A percentile compares a stretch with the other conserved stretches of the same genome.
phyloP scores from a whole-genome alignment of 2,329 filamentous ascomycete genomes.

The Elsinoe perseae region DNA sequence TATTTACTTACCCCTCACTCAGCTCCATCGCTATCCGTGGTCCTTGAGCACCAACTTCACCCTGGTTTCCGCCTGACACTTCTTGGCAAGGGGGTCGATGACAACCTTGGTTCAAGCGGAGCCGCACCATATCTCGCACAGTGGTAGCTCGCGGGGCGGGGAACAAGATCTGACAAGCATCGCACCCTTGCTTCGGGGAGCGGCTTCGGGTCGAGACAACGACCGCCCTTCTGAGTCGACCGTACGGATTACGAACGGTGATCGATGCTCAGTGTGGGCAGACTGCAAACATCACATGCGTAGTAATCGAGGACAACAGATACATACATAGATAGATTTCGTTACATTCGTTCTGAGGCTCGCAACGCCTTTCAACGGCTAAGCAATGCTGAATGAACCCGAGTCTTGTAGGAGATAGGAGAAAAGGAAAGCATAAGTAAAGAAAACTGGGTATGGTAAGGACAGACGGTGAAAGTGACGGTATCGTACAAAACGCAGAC shows the following conservation, averaged over 20 bases:
- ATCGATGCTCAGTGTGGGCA: too few species aligned
- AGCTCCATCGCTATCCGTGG: background rate
- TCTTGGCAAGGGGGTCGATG: background rate
- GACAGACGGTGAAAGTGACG: background rate
- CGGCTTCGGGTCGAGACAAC: too few species aligned
- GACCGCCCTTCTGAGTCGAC: too few species aligned
- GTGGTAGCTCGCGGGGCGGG: background rate
- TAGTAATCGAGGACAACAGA: too few species aligned
- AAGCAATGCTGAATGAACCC: background rate
- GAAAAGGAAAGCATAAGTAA: background rate
- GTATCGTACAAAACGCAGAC: background rate
- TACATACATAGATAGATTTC: too few species aligned
- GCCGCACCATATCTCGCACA: background rate
- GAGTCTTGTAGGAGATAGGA: background rate
- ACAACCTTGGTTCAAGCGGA: background rate
- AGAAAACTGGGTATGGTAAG: background rate
- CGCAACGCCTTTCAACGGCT: background rate
- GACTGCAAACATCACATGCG: too few species aligned
- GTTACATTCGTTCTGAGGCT: background rate
- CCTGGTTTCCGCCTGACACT: background rate
- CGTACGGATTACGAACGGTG: too few species aligned
- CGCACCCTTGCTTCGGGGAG: too few species aligned
- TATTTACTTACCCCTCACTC: background rate
- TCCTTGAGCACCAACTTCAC: background rate
- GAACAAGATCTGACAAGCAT: background rate